These are phyloP conservation scores for Aspergillus melleus DNA, from an alignment of 2,329 filamentous ascomycete species.

Conservation along the genomic window DNA sequence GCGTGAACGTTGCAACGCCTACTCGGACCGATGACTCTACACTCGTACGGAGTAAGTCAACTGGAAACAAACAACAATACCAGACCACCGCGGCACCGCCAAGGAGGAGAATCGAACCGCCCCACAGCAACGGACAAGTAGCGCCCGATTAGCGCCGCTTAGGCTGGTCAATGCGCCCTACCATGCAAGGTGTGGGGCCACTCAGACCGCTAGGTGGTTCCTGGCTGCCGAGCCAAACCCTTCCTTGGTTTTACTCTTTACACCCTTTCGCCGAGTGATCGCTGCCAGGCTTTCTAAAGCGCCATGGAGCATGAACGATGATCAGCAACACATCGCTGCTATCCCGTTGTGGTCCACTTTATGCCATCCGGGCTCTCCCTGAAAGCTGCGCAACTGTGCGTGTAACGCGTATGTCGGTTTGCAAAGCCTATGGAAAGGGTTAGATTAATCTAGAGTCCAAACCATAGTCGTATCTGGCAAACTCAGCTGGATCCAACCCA, in stretches of 20 bases:
- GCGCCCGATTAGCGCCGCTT: slow-evolving; percentile 14
- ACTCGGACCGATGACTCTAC: not conserved
- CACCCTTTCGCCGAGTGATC: slow-evolving; percentile 7
- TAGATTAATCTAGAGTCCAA: not conserved
- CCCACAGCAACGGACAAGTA: not conserved
- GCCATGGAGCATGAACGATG: slow-evolving; percentile 2
- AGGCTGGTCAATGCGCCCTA: not conserved
- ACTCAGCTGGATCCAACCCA: not conserved
- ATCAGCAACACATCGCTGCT: slow-evolving; percentile 8
- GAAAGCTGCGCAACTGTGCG: not conserved
- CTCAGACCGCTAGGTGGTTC: slow-evolving; percentile 11
- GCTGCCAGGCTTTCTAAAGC: slow-evolving; percentile 6
- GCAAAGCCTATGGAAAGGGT: not conserved
- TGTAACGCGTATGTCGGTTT: not conserved
- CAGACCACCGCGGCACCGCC: not conserved
- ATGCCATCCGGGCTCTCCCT: slow-evolving; percentile 5
- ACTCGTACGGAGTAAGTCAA: not conserved
- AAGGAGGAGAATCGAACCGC: too few species aligned
- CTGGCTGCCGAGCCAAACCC: not conserved
- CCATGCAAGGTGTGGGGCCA: not conserved
- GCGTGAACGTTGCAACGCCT: not conserved
- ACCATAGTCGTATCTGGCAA: not conserved
- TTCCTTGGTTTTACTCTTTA: too few species aligned
- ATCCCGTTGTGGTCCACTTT: slow-evolving; percentile 3
- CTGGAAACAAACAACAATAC: not conserved